A percentile compares a stretch with the other conserved stretches of the same genome.
Conservation (phyloP, 2,329 filamentous ascomycete species). For the Trichoderma simmonsii region DNA sequence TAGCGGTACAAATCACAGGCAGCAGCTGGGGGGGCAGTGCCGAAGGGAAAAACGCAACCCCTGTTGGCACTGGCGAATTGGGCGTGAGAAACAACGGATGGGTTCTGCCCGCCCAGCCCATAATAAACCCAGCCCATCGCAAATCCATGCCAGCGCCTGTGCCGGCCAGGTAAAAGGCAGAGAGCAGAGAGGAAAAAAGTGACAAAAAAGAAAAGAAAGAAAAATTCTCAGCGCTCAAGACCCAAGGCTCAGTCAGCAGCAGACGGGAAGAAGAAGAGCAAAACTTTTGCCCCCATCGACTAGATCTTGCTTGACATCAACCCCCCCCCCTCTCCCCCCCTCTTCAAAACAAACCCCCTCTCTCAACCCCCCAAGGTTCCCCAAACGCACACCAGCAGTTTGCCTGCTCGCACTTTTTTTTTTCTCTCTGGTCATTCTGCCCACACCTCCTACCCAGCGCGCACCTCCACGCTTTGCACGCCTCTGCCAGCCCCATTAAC, state of each 20-base stretch:
- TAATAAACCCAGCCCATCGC: slow-evolving; percentile 12
- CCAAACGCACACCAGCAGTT: slow-evolving; percentile 26
- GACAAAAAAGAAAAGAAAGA: not conserved
- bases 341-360: slow-evolving; percentile 16
- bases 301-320: slow-evolving; percentile 15
- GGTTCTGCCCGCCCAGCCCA: not conserved
- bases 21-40: slow-evolving; percentile 15
- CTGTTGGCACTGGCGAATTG: not conserved
- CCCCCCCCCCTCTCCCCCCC: slow-evolving; percentile 10
- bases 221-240: not conserved
- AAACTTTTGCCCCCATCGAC: slow-evolving; percentile 5
- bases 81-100: not conserved
- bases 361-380: slow-evolving; percentile 19
- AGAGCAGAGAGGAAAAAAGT: not conserved
- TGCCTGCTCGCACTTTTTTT: slow-evolving; percentile 23
- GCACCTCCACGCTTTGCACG: slow-evolving; percentile 33
- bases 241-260: not conserved
- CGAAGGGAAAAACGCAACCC: slow-evolving; percentile 1
- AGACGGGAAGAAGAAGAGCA: not conserved
- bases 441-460: slow-evolving; percentile 34
- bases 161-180: not conserved
- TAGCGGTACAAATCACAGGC: not conserved
- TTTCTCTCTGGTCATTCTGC: slow-evolving; percentile 24
- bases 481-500: slow-evolving; percentile 41
- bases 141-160: not conserved